A percentile compares a stretch with the other conserved stretches of the same genome.
These are phyloP conservation scores for Colletotrichum sp. DNA, from an alignment of 2,329 filamentous ascomycete genomes.

Conservation along the genomic window DNA sequence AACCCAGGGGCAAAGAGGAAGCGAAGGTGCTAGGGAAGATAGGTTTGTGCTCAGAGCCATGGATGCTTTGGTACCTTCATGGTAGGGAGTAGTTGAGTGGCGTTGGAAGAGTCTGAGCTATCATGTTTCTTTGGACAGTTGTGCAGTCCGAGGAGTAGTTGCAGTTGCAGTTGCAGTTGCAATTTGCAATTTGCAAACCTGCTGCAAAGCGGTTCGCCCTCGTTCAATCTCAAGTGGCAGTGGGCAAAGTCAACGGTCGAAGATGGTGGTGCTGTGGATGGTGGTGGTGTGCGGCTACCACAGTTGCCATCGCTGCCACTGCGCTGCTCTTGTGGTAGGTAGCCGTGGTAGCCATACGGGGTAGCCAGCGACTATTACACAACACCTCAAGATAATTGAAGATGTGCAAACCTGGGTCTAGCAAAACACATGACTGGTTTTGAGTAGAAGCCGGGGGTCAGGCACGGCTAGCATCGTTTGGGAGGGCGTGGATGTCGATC, in stretches of 20 bases:
- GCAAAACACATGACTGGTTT: conserved; percentile 3
- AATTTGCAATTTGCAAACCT: not conserved
- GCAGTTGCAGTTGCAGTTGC: not conserved
- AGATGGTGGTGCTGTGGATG: not conserved
- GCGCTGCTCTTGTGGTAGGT: not conserved
- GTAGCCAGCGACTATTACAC: not conserved
- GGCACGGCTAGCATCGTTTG: conserved; percentile 2
- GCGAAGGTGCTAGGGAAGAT: not conserved
- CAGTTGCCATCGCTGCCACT: not conserved
- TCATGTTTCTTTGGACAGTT: not conserved
- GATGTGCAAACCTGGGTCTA: not conserved
- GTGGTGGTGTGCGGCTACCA: not conserved
- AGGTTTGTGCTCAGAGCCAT: not conserved
- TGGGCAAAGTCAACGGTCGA: not conserved
- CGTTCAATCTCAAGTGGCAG: not conserved
- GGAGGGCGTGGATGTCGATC: conserved; percentile 18
- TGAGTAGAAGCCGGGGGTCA: conserved; percentile 9
- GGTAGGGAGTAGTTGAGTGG: not conserved
- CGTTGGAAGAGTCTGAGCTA: not conserved
- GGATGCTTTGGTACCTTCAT: not conserved
- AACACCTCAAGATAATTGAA: not conserved
- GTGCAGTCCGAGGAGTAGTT: not conserved
- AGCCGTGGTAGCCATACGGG: not conserved
- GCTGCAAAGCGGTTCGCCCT: not conserved
- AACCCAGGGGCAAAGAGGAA: not conserved